Conservation (phyloP, 2,329 filamentous ascomycete genomes). For the Podosphaera fusca region DNA sequence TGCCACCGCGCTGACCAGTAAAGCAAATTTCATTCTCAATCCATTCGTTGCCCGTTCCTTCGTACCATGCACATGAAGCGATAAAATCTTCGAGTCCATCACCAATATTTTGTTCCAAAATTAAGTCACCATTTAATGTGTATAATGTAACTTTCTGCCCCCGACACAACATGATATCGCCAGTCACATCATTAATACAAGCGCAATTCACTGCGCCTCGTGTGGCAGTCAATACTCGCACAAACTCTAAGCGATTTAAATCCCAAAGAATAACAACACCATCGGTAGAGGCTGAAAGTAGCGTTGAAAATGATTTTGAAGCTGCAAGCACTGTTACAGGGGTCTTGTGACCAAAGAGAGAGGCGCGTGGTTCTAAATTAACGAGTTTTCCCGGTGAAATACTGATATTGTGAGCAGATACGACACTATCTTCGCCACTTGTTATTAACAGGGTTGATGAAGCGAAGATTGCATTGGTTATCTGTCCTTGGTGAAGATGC, state of each 20-base stretch:
- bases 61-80: conserved; percentile 73
- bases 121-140: conserved; percentile 64
- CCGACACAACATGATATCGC: conserved; percentile 69
- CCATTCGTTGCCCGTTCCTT: conserved; percentile 83
- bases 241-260: conserved; percentile 69
- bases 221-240: conserved; percentile 43
- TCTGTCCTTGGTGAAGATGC: conserved; percentile 75
- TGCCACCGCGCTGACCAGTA: conserved; percentile 63
- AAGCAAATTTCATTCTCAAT: conserved; percentile 68
- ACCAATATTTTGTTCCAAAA: conserved; percentile 67
- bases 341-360: conserved; percentile 74
- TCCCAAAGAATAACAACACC: conserved; percentile 84
- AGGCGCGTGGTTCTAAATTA: conserved; percentile 56
- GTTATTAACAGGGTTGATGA: conserved; percentile 83
- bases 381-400: conserved; percentile 42
- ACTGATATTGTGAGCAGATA: conserved; percentile 59
- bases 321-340: conserved; percentile 65
- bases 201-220: conserved; percentile 43
- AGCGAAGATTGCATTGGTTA: conserved; percentile 63
- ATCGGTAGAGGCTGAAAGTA: conserved; percentile 63
- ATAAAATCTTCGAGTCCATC: conserved; percentile 50
- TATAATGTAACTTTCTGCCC: conserved; percentile 55
- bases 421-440: conserved; percentile 73
- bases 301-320: conserved; percentile 68
- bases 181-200: conserved; percentile 71